A percentile compares a stretch with the other conserved stretches of the same genome.
Conservation (phyloP, 2,329 filamentous ascomycete genomes). For the Aspergillus unguis region DNA sequence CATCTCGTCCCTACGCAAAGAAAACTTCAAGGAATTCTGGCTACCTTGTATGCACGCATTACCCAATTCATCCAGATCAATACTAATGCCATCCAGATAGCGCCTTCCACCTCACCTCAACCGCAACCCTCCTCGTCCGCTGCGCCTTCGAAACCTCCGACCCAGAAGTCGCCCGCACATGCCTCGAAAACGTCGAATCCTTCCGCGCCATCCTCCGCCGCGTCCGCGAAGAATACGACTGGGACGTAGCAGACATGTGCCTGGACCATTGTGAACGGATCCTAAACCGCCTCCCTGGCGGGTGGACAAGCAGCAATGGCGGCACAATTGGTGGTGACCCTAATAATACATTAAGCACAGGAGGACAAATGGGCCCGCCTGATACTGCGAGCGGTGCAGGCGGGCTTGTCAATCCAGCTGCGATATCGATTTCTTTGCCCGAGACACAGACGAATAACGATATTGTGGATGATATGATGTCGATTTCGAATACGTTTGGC, state of each 20-base stretch:
- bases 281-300: constrained; percentile 39
- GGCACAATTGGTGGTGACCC: constrained; percentile 5
- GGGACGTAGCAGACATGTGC: constrained; percentile 56
- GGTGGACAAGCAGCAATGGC: constrained; percentile 14
- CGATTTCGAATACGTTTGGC: constrained; percentile 44
- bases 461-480: constrained; percentile 48
- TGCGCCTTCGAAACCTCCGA: constrained; percentile 52
- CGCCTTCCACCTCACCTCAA: constrained; percentile 53
- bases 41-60: constrained; percentile 39
- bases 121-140: constrained; percentile 52
- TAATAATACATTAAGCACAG: not conserved
- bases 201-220: constrained; percentile 48
- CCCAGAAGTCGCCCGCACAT: constrained; percentile 43
- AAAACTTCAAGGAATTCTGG: constrained; percentile 54
- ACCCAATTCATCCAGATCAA: not conserved
- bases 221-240: constrained; percentile 50
- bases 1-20: constrained; percentile 45
- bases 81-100: constrained; percentile 35
- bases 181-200: constrained; percentile 47
- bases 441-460: constrained; percentile 46
- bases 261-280: constrained; percentile 49
- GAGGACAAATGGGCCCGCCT: constrained; percentile 19
- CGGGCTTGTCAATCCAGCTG: constrained; percentile 36
- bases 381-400: constrained; percentile 20
- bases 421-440: constrained; percentile 40